Evolutionary conservation across 2,329 filamentous ascomycete genomes (phyloP).

Genomic region (Mycogone perniciosa): DNA sequence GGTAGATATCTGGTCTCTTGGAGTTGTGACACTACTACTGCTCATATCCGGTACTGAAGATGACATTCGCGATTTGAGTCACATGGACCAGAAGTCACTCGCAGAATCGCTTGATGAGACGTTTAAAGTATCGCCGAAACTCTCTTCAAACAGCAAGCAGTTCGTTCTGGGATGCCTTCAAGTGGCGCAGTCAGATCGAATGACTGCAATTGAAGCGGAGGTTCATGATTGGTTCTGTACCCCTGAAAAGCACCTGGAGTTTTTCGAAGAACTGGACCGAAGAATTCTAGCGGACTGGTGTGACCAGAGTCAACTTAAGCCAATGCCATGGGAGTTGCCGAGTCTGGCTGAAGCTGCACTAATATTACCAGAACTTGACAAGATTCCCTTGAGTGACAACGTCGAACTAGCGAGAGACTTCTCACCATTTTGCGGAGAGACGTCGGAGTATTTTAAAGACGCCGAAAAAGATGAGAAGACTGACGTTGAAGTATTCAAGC

Average conservation of each 20-base stretch:
- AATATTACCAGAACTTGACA: not conserved
- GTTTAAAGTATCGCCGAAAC: conserved; percentile 11
- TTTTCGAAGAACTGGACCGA: conserved; percentile 28
- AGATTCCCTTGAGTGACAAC: not conserved
- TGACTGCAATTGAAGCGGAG: conserved; percentile 23
- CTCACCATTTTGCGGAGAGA: not conserved
- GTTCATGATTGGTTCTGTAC: conserved; percentile 30
- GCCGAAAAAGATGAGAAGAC: not conserved
- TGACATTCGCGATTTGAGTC: conserved; percentile 21
- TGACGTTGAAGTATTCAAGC: not conserved
- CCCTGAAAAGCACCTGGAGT: conserved; percentile 23
- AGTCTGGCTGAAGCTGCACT: conserved; percentile 15
- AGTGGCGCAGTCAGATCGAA: conserved; percentile 20
- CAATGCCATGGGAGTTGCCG: conserved; percentile 29
- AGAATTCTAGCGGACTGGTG: conserved; percentile 23
- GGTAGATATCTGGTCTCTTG: conserved; percentile 49
- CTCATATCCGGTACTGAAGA: conserved; percentile 20
- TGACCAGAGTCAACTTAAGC: conserved; percentile 22
- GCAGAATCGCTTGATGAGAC: not conserved
- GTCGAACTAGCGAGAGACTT: not conserved
- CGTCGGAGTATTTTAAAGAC: conserved; percentile 1
- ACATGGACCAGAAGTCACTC: conserved; percentile 20
- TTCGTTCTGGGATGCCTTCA: conserved; percentile 30
- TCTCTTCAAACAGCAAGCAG: conserved; percentile 21
- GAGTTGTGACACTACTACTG: conserved; percentile 37